Conservation (phyloP, 2,329 filamentous ascomycete genomes). For the Botrytis sinoallii region DNA sequence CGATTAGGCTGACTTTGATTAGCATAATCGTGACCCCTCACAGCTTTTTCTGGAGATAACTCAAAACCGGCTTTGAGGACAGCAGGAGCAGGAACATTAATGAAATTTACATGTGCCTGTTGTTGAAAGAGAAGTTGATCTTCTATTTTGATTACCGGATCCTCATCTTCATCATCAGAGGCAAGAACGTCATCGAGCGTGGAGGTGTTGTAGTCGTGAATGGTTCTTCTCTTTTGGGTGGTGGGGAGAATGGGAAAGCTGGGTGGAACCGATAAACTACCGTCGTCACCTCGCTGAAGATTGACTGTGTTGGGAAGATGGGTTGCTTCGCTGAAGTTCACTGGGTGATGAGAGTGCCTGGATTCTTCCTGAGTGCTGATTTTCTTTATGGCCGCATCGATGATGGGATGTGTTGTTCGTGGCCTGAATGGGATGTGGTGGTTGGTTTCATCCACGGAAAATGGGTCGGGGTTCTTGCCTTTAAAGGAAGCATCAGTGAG, state of each 20-base stretch:
- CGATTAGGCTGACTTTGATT: neutral
- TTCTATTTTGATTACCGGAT: neutral
- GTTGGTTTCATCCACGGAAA: neutral
- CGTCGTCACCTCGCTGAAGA: neutral
- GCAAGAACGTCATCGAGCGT: conserved; percentile 5
- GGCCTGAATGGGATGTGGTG: neutral
- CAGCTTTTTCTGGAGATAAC: conserved; percentile 10
- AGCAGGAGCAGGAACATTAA: conserved; percentile 22
- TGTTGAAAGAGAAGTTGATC: conserved; percentile 14
- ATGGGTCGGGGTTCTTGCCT: neutral
- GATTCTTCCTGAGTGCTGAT: neutral
- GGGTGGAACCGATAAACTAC: neutral
- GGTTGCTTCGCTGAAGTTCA: neutral
- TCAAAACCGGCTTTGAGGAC: conserved; percentile 30
- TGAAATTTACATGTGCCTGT: conserved; percentile 22
- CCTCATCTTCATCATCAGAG: neutral
- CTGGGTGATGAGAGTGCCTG: neutral
- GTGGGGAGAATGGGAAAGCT: neutral
- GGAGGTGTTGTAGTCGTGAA: neutral
- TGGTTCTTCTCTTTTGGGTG: neutral
- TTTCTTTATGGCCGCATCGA: neutral
- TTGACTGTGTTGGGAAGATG: neutral
- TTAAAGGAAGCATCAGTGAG: neutral
- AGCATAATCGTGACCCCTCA: conserved; percentile 26
- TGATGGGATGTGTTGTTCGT: neutral